Evolutionary conservation across 2,329 filamentous ascomycete species (phyloP).

Genomic region (Coniochaeta sp.): DNA sequence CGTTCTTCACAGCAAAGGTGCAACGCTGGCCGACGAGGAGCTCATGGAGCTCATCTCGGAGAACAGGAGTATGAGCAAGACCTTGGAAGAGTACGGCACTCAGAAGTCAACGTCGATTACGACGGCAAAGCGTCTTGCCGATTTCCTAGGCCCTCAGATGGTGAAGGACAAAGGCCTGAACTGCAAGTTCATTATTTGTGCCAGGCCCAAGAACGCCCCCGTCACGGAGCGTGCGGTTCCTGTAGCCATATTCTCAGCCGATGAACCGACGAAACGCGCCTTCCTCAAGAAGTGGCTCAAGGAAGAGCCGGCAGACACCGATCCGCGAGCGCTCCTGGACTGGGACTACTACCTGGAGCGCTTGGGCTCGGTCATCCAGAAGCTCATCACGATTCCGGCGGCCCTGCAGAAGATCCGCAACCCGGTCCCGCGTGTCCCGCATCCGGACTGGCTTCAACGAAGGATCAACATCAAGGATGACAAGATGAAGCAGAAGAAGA

Average conservation of each 20-base stretch:
- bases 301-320: slow-evolving; percentile 85
- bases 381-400: slow-evolving; percentile 96
- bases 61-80: slow-evolving; percentile 97
- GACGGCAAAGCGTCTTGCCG: slow-evolving; percentile 86
- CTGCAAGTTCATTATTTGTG: slow-evolving; percentile 98
- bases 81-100: slow-evolving; percentile 86
- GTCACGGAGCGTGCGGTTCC: slow-evolving; percentile 93
- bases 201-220: slow-evolving; percentile 76
- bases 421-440: slow-evolving; percentile 84
- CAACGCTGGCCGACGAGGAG: slow-evolving; percentile 89
- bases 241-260: slow-evolving; percentile 94
- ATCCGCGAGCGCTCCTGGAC: slow-evolving; percentile 82
- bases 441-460: slow-evolving; percentile 94
- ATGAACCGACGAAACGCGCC: slow-evolving; percentile 76
- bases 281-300: slow-evolving; percentile 95
- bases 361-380: slow-evolving; percentile 94
- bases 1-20: slow-evolving; percentile 80
- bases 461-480: slow-evolving; percentile 94
- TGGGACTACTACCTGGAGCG: slow-evolving; percentile 98
- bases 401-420: slow-evolving; percentile 93
- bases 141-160: slow-evolving; percentile 98
- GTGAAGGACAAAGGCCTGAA: slow-evolving; percentile 98
- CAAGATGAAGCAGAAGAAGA: slow-evolving; percentile 96
- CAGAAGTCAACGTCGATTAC: slow-evolving; percentile 99
- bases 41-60: slow-evolving; percentile 99